Conservation (phyloP, 257 asterid genomes). For the Dorcoceras hygrometricum region DNA sequence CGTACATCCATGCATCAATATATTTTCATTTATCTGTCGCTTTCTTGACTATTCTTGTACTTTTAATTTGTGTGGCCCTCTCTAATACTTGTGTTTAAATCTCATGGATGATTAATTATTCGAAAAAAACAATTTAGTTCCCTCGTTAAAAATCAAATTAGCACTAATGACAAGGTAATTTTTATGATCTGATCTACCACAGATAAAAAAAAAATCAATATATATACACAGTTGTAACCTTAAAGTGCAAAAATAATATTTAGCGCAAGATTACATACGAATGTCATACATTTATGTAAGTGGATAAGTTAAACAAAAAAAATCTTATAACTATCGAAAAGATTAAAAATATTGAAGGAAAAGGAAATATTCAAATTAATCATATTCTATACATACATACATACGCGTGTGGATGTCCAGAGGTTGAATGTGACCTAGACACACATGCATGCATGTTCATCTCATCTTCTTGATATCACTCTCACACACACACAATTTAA, state of each 20-base stretch:
- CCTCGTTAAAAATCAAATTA: too few relatives aligned
- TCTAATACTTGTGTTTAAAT: neutral
- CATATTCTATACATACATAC: neutral
- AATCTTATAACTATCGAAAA: too few relatives aligned
- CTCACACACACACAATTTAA: slow-evolving; percentile 7
- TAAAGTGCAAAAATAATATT: too few relatives aligned
- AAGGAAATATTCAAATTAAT: neutral
- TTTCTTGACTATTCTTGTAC: slow-evolving; percentile 22
- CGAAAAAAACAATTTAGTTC: neutral
- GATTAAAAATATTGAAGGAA: too few relatives aligned
- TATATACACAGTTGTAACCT: too few relatives aligned
- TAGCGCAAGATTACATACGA: too few relatives aligned
- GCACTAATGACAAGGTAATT: too few relatives aligned
- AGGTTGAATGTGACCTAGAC: neutral
- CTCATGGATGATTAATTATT: neutral
- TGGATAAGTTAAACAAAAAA: too few relatives aligned
- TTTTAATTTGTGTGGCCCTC: neutral
- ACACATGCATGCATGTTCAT: slow-evolving; percentile 18
- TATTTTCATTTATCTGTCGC: slow-evolving; percentile 10
- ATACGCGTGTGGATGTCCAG: too few relatives aligned
- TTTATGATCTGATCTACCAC: too few relatives aligned
- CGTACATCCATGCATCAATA: neutral
- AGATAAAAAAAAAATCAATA: too few relatives aligned
- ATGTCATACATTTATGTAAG: too few relatives aligned
- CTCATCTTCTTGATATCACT: slow-evolving; percentile 1